Evolutionary conservation across 2,329 filamentous ascomycete species (phyloP).

Genomic region (Xylaria polymorpha): DNA sequence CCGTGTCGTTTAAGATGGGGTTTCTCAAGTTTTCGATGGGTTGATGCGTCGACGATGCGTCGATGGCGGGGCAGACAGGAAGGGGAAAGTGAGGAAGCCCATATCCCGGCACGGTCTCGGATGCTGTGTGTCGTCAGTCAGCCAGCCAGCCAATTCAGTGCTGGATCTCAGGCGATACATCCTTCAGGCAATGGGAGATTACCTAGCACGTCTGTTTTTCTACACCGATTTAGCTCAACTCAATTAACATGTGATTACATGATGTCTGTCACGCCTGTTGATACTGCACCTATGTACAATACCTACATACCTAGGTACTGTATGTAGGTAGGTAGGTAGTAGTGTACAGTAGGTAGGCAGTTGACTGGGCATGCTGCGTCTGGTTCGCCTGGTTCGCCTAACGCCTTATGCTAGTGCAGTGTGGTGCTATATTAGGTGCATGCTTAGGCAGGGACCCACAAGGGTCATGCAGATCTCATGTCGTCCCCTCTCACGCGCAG

Average conservation of each 20-base stretch:
- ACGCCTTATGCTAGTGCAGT: not conserved
- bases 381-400: slow-evolving; percentile 15
- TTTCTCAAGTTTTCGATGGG: slow-evolving; percentile 26
- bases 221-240: not conserved
- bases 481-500: not conserved
- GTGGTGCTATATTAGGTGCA: not conserved
- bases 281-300: not conserved
- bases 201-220: no score
- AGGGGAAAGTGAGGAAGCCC: not conserved
- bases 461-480: not conserved
- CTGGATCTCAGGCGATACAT: not conserved
- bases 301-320: no score
- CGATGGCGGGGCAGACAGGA: not conserved
- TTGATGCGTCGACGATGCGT: no score
- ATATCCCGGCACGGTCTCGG: not conserved
- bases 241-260: not conserved
- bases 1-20: slow-evolving; percentile 16
- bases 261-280: not conserved
- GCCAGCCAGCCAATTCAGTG: not conserved
- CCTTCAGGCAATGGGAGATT: not conserved
- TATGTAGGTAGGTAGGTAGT: no score
- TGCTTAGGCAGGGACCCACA: not conserved
- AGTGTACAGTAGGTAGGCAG: no score
- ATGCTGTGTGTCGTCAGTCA: not conserved
- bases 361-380: no score